Conservation (phyloP, 495 filamentous ascomycete genomes). For the Penicillium longicatenatum region DNA sequence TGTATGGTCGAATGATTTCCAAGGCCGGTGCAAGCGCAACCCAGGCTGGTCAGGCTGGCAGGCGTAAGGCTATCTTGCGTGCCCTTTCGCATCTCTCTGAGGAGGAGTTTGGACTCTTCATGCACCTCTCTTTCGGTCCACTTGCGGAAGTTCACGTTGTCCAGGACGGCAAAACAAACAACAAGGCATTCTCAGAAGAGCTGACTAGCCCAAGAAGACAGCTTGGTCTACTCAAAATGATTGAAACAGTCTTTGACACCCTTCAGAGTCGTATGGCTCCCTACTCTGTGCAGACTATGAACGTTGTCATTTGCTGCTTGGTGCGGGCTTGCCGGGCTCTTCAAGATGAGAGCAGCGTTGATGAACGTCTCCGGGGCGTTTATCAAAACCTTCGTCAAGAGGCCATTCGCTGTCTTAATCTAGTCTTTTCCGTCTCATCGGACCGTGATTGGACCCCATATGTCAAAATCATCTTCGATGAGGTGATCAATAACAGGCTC, state of each 20-base stretch:
- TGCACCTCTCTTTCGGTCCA: conserved; percentile 77
- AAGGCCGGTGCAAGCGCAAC: conserved; percentile 62
- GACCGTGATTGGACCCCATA: conserved; percentile 71
- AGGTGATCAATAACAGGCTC: conserved; percentile 74
- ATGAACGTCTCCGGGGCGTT: conserved; percentile 54
- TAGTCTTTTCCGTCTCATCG: conserved; percentile 69
- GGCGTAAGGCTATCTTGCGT: conserved; percentile 65
- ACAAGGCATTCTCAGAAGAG: conserved; percentile 52
- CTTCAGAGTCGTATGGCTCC: conserved; percentile 67
- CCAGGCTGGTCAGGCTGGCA: conserved; percentile 61
- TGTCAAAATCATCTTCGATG: conserved; percentile 65
- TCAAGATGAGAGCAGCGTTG: conserved; percentile 36
- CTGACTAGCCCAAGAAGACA: conserved; percentile 71
- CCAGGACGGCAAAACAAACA: conserved; percentile 51
- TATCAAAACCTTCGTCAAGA: conserved; percentile 70
- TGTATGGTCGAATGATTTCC: conserved; percentile 87
- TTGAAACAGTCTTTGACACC: conserved; percentile 82
- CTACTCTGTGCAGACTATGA: conserved; percentile 63
- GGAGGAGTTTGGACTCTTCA: conserved; percentile 72
- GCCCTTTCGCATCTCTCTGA: conserved; percentile 61
- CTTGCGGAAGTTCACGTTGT: conserved; percentile 61
- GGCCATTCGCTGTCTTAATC: conserved; percentile 75
- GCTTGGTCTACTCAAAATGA: conserved; percentile 84
- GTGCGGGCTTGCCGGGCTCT: conserved; percentile 67
- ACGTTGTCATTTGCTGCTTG: conserved; percentile 77